Conservation (phyloP, 495 filamentous ascomycete genomes). For the Aspergillus taichungensis region DNA sequence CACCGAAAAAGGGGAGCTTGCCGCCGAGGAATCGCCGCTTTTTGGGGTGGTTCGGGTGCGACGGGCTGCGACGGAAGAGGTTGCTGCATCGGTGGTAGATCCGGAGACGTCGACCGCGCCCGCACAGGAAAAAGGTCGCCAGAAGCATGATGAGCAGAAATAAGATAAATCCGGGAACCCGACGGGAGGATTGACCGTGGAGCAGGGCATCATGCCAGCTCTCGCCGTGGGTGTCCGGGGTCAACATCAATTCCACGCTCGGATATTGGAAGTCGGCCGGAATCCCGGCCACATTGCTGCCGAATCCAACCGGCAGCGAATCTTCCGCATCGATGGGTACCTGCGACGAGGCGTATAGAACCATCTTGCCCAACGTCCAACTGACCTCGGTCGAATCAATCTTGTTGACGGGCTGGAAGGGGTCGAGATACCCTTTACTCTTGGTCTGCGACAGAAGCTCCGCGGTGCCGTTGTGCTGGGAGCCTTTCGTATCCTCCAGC, state of each 20-base stretch:
- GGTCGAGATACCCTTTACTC: constrained; percentile 71
- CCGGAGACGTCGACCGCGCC: constrained; percentile 60
- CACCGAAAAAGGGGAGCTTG: constrained; percentile 44
- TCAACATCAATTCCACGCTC: constrained; percentile 46
- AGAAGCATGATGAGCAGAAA: constrained; percentile 66
- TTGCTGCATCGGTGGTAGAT: constrained; percentile 51
- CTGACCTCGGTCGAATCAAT: constrained; percentile 90
- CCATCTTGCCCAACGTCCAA: constrained; percentile 96
- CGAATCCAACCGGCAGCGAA: constrained; percentile 77
- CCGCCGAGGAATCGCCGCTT: constrained; percentile 44
- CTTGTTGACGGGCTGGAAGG: constrained; percentile 91
- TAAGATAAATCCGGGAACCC: constrained; percentile 64
- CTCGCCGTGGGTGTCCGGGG: constrained; percentile 44
- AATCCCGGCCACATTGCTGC: constrained; percentile 61
- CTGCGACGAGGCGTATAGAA: constrained; percentile 91
- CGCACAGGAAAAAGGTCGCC: constrained; percentile 55
- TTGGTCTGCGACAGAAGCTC: constrained; percentile 60
- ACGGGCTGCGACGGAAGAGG: constrained; percentile 39
- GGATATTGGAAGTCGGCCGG: constrained; percentile 80
- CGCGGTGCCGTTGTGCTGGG: constrained; percentile 63
- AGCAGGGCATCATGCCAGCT: constrained; percentile 70
- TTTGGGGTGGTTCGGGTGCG: constrained; percentile 44
- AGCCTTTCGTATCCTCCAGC: constrained; percentile 50
- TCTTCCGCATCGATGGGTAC: constrained; percentile 54
- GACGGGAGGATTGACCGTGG: constrained; percentile 48